These are phyloP conservation scores for Iris macrosiphon DNA, from an alignment of 106 monocot species.

Conservation along the genomic window DNA sequence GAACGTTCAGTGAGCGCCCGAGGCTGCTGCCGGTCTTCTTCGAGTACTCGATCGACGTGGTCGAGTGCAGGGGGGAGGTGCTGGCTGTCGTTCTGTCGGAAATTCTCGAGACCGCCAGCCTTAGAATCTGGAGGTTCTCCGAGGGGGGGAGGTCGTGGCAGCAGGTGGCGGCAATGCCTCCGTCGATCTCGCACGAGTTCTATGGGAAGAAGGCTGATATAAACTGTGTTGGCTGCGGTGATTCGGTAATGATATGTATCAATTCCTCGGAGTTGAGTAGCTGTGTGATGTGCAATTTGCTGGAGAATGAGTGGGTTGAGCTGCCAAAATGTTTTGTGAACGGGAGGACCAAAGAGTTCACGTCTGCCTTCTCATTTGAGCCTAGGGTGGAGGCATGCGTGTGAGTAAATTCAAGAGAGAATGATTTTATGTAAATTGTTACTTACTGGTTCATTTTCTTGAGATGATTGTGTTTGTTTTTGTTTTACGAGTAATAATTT, in stretches of 20 bases:
- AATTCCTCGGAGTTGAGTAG: slow-evolving; percentile 44
- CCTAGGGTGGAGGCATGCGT: slow-evolving; percentile 66
- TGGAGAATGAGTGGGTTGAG: slow-evolving; percentile 42
- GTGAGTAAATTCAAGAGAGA: slow-evolving; percentile 8
- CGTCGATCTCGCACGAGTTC: slow-evolving; percentile 64
- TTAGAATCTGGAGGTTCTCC: slow-evolving; percentile 60
- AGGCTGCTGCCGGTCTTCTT: slow-evolving; percentile 46
- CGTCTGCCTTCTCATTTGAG: slow-evolving; percentile 76
- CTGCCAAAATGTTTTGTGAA: slow-evolving; percentile 50
- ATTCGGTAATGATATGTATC: slow-evolving; percentile 47
- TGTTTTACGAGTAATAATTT: too few species aligned
- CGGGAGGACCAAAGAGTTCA: slow-evolving; percentile 42
- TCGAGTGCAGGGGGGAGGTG: slow-evolving; percentile 49
- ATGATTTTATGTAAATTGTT: not conserved
- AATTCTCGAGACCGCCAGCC: slow-evolving; percentile 59
- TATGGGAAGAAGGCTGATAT: slow-evolving; percentile 62
- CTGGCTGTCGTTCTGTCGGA: slow-evolving; percentile 55
- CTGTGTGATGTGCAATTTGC: slow-evolving; percentile 36
- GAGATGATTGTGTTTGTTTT: too few species aligned
- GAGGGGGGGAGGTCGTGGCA: slow-evolving; percentile 27
- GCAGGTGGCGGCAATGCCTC: slow-evolving; percentile 69
- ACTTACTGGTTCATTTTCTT: not conserved
- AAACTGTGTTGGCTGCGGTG: slow-evolving; percentile 60
- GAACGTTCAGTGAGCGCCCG: slow-evolving; percentile 35
- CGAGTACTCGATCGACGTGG: slow-evolving; percentile 71